Base-by-base conservation (phyloP, 1,139 yeast species). In the Candida sanyaensis region DNA sequence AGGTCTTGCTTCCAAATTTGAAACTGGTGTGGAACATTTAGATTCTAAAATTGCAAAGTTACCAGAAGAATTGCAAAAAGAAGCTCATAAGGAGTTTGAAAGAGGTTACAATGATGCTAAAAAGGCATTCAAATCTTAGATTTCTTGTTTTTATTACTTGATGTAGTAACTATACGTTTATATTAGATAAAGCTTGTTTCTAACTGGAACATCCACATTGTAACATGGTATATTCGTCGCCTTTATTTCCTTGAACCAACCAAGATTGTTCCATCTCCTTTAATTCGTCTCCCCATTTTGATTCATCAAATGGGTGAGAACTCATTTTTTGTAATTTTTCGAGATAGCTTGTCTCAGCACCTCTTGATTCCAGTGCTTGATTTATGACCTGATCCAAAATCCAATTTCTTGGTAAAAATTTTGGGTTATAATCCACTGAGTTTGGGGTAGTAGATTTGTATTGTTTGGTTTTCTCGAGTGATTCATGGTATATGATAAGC, bases 341-440 rank as follows among this genome's bases (percentile, higher is more conserved):
- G 49, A 87, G 68, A 45, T 75, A 68, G 49, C 60, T 52, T 32
- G 72, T 55, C 53, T 75, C 77, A 29, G 63, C 58, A 3, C 70
- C 73, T n/a, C 63, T 58, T 23, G 69, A 63, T 8, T 70, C 73
- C 43, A 69, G 65, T 0, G 81, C 73, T 44, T 69, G 67, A 30
- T 77, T 73, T 46, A 89, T 86, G 0, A 90, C 97, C 52, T 91
- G 93, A 49, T 90, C 92, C 47, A 93, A 71, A 45, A 92, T 83
- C 93, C 96, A 90, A 55, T 85, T 88, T 51, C 93, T 77, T 12
- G 97, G 96, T 12, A 88, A 76, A 60, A 93, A 92, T 36, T 80
- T 61, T 2, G 99, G 99, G 60, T 93, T 93, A 46, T 69, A 74
- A 2, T 55, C 47, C 11, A 68, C 59, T 50, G 90, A 80, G 8